phyloP scores from a whole-genome alignment of 2,329 filamentous ascomycete genomes.

The Pseudocercospora vitis region DNA sequence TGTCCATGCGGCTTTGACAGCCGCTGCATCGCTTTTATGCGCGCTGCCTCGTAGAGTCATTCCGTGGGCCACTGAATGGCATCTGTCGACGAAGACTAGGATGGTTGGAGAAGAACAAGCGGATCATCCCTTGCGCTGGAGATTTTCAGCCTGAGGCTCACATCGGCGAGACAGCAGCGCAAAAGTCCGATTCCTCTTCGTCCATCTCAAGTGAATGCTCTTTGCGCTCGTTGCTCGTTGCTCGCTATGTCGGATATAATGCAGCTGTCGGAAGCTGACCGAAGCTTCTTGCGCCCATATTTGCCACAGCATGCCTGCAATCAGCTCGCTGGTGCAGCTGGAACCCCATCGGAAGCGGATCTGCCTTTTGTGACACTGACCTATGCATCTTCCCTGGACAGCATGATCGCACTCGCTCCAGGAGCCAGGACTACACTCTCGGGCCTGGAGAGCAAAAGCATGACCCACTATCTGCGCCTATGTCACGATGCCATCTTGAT shows the following conservation, averaged over 20 bases:
- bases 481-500: conserved; percentile 82
- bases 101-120: neutral
- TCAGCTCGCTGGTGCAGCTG: conserved; percentile 3
- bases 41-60: too few relatives aligned
- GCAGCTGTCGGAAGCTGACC: conserved; percentile 40
- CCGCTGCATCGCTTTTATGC: too few relatives aligned
- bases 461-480: conserved; percentile 88
- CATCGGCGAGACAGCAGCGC: too few relatives aligned
- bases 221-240: too few relatives aligned
- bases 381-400: conserved; percentile 88
- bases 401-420: conserved; percentile 68
- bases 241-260: conserved; percentile 27
- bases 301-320: conserved; percentile 36
- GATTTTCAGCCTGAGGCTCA: neutral
- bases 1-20: conserved; percentile 1
- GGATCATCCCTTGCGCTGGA: conserved; percentile 2
- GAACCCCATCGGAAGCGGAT: conserved; percentile 7
- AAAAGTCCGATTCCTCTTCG: neutral
- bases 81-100: too few relatives aligned
- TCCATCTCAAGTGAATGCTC: too few relatives aligned
- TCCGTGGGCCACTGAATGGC: too few relatives aligned
- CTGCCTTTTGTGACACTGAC: conserved; percentile 72
- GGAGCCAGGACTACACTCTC: conserved; percentile 82
- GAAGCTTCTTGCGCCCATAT: conserved; percentile 53
- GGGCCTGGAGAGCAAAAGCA: conserved; percentile 77